Conservation (phyloP, 2,329 filamentous ascomycete species). For the Zasmidium citrigriseum region DNA sequence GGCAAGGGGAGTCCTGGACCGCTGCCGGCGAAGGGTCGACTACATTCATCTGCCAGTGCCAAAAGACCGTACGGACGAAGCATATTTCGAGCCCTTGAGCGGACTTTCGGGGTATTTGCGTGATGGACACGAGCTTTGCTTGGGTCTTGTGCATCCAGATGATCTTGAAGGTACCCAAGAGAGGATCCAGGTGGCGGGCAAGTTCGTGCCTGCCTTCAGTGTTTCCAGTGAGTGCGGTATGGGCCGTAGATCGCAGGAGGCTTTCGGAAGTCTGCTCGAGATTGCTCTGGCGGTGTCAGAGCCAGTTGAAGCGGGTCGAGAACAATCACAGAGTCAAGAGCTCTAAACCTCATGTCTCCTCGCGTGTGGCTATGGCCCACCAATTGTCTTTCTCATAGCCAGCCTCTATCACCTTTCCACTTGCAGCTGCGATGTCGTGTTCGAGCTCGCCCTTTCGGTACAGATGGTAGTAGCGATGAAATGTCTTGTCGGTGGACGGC, state of each 20-base stretch:
- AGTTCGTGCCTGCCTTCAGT: neutral
- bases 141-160: neutral
- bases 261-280: neutral
- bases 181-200: neutral
- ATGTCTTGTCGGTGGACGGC: constrained; percentile 54
- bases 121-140: no score
- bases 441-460: constrained; percentile 87
- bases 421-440: constrained; percentile 70
- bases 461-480: constrained; percentile 91
- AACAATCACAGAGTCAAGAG: neutral
- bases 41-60: neutral
- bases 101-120: no score
- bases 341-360: neutral
- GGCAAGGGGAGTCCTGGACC: no score
- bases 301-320: no score
- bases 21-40: neutral
- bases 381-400: constrained; percentile 98
- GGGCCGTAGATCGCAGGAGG: neutral
- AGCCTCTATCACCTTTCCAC: constrained; percentile 72
- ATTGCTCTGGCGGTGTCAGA: neutral
- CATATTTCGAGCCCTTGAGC: no score
- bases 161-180: neutral
- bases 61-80: neutral
- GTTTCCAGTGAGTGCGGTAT: neutral
- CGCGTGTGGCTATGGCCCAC: constrained; percentile 63